Evolutionary conservation across 2,329 filamentous ascomycete genomes (phyloP), one percentile per base, ranked within the genome.

Genomic region (Bipolaris cookei): DNA sequence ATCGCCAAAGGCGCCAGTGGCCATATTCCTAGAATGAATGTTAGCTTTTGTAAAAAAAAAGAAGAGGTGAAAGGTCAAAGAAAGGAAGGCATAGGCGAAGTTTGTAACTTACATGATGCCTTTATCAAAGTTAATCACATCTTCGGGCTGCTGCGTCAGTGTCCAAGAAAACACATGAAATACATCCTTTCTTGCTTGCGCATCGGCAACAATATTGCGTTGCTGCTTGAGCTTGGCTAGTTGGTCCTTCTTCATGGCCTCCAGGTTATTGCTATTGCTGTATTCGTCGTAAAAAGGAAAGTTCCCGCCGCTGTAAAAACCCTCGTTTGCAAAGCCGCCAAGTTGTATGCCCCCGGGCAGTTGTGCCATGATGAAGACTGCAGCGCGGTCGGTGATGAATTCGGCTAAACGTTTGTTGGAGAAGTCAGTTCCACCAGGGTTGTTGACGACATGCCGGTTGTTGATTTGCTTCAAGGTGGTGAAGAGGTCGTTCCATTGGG

Each of bases 401-500:
- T 76, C 71, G 38, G 68, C 68, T 0, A 79, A 68, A 1, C 68
- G 66, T 30, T 69, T 64, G 28, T 67, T 65, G 25, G 70, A 70
- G 45, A 78, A 69, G 52, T 76, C 71, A 1, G 64, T 69, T 14
- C 51, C 58, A 14, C 62, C 67, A 2, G 70, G 60, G 45, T 70
- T 62, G 14, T 32, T 41, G 51, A 68, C 60, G 1, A 62, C 69
- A 28, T 70, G 70, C 14, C 79, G 79, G 58, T 81, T 78, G 44
- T 79, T 76, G 49, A 82, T 68, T 4, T 65, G 67, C 38, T 68
- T 75, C 2, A 83, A 71, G 54, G 77, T 75, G 51, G 73, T 66
- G 51, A 82, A 80, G 35, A 82, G 77, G n/a, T 72, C 65, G 62
- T 78, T 73, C 69, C 77, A 78, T 25, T 82, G 76, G 20, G 66